Percentiles rank a stretch among this genome's conserved stretches.
Conservation (phyloP, 1,284 basidiomycete genomes). For the Trametes pubescens region DNA sequence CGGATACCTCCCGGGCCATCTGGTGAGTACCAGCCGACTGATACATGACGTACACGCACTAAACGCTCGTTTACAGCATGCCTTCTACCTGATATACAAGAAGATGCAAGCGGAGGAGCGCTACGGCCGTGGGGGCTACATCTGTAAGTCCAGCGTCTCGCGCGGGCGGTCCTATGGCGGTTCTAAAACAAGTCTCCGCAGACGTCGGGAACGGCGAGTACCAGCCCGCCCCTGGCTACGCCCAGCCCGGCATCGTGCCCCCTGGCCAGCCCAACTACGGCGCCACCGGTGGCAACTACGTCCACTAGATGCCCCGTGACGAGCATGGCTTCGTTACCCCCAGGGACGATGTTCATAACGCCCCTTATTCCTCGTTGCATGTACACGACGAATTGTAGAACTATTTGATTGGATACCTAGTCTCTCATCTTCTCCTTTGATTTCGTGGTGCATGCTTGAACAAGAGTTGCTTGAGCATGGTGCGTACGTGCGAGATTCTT, state of each 20-base stretch:
- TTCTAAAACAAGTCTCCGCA: conserved; percentile 33
- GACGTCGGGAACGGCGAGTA: conserved; percentile 65
- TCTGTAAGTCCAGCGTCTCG: conserved; percentile 44
- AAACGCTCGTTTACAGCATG: conserved; percentile 44
- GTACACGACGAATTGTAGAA: conserved; percentile 13
- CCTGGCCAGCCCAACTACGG: conserved; percentile 50
- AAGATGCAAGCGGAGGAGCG: conserved; percentile 68
- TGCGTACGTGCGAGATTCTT: not conserved
- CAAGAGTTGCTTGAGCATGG: not conserved
- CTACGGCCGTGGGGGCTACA: conserved; percentile 61
- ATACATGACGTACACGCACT: not conserved
- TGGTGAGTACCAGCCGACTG: conserved; percentile 46
- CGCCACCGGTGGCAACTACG: conserved; percentile 45
- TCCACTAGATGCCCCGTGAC: conserved; percentile 20
- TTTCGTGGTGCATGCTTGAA: not conserved
- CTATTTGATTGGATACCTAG: not conserved
- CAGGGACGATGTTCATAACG: not conserved
- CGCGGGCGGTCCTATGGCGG: not conserved
- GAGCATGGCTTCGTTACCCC: not conserved
- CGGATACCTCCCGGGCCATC: conserved; percentile 79
- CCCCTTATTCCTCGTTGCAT: conserved; percentile 1
- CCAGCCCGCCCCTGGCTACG: conserved; percentile 46
- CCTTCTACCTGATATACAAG: conserved; percentile 63
- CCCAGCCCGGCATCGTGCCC: conserved; percentile 39
- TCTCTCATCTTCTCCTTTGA: not conserved